These are phyloP conservation scores for Cladosporium sp. DNA, from an alignment of 2,329 filamentous ascomycete genomes.

Conservation along the genomic window DNA sequence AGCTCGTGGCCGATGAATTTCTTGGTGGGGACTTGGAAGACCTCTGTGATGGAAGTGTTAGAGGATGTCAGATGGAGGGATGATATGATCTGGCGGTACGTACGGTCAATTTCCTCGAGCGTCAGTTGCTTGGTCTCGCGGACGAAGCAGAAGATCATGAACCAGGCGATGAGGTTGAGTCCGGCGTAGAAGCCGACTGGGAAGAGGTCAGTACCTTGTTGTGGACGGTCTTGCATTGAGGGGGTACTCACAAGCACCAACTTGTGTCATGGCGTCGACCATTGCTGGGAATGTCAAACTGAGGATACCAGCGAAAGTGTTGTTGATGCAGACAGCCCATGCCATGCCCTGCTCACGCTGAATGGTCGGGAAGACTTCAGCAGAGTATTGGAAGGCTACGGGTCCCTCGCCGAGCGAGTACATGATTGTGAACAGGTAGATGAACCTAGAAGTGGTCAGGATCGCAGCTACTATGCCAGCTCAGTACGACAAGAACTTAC, in stretches of 20 bases:
- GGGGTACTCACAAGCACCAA: slow-evolving; percentile 47
- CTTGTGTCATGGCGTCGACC: slow-evolving; percentile 45
- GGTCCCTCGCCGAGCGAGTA: slow-evolving; percentile 45
- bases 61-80: too few relatives aligned
- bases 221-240: background rate
- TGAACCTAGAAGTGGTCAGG: slow-evolving; percentile 19
- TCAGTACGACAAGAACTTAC: background rate
- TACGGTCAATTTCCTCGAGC: slow-evolving; percentile 43
- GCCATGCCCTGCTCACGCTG: slow-evolving; percentile 43
- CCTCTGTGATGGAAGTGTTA: slow-evolving; percentile 29
- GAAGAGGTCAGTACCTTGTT: slow-evolving; percentile 32
- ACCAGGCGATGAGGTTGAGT: slow-evolving; percentile 54
- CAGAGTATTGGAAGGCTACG: slow-evolving; percentile 40
- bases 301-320: slow-evolving; percentile 39
- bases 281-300: slow-evolving; percentile 46
- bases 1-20: slow-evolving; percentile 37
- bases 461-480: background rate
- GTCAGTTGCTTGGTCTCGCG: slow-evolving; percentile 47
- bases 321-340: slow-evolving; percentile 56
- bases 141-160: slow-evolving; percentile 45
- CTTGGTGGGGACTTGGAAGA: slow-evolving; percentile 50
- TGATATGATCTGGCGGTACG: too few relatives aligned
- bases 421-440: slow-evolving; percentile 51
- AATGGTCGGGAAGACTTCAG: slow-evolving; percentile 45
- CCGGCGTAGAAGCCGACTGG: slow-evolving; percentile 55